Conservation (phyloP, 495 filamentous ascomycete species). For the Rusavskia elegans region DNA sequence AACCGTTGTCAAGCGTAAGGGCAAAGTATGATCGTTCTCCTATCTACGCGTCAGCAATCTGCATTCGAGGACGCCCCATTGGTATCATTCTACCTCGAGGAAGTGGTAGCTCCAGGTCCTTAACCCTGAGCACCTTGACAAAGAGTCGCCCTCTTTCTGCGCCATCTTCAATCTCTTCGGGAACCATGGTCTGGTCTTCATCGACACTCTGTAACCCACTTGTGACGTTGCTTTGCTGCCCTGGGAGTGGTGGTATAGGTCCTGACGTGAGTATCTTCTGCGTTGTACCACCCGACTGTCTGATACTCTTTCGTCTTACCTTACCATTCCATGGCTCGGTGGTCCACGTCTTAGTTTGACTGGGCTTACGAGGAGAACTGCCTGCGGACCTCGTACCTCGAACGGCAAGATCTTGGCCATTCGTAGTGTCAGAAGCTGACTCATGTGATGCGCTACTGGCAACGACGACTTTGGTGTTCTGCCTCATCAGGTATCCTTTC, state of each 20-base stretch:
- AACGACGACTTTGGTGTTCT: constrained; percentile 93
- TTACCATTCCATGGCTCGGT: constrained; percentile 92
- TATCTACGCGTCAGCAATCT: constrained; percentile 24
- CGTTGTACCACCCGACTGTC: constrained; percentile 40
- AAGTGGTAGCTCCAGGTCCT: constrained; percentile 81
- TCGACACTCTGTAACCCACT: constrained; percentile 41
- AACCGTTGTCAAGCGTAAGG: constrained; percentile 87
- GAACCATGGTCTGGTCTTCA: constrained; percentile 36
- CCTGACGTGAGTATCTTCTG: constrained; percentile 48
- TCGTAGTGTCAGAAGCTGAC: constrained; percentile 25
- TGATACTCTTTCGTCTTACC: constrained; percentile 48
- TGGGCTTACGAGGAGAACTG: constrained; percentile 59
- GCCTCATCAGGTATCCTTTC: constrained; percentile 97
- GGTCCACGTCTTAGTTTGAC: constrained; percentile 74
- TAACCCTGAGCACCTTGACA: constrained; percentile 93
- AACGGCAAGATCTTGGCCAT: constrained; percentile 36
- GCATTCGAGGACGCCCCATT: too few relatives aligned
- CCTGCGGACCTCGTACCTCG: constrained; percentile 45
- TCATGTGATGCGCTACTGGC: constrained; percentile 53
- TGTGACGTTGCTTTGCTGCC: constrained; percentile 66
- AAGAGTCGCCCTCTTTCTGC: constrained; percentile 87
- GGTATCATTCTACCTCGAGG: constrained; percentile 54
- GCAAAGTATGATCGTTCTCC: constrained; percentile 85
- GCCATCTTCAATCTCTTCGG: constrained; percentile 51
- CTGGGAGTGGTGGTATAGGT: constrained; percentile 68